Percentiles rank a stretch among this genome's conserved stretches.
Conservation (phyloP, 257 asterid species). For the Pogostemon cablin region DNA sequence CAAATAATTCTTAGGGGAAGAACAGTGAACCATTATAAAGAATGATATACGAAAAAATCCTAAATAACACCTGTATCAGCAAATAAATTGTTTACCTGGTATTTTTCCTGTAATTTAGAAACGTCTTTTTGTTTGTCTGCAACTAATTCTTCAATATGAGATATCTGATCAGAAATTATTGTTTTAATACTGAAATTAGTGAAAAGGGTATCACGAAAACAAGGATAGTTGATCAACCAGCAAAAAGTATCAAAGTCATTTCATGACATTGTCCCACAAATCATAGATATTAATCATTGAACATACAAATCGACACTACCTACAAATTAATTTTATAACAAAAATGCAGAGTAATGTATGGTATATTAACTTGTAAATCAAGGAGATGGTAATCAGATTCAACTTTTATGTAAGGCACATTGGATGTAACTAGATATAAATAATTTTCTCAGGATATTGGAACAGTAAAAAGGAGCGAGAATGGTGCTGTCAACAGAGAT, state of each 20-base stretch:
- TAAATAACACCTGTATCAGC: conserved; percentile 10
- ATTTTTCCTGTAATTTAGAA: conserved; percentile 61
- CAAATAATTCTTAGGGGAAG: conserved; percentile 28
- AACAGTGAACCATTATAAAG: conserved; percentile 11
- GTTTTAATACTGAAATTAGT: conserved; percentile 18
- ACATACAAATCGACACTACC: neutral
- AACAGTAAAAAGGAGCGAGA: neutral
- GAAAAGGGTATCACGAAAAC: conserved; percentile 13
- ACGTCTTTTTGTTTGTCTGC: conserved; percentile 51
- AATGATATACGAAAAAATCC: conserved; percentile 21
- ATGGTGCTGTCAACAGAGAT: no score
- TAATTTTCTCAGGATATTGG: conserved; percentile 1
- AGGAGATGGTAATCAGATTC: neutral
- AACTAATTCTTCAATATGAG: conserved; percentile 58
- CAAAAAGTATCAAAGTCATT: conserved; percentile 2
- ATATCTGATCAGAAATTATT: conserved; percentile 50
- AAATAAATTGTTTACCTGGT: conserved; percentile 50
- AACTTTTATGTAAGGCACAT: neutral
- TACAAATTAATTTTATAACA: conserved; percentile 7
- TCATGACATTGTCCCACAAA: conserved; percentile 22
- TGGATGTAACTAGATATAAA: conserved; percentile 4
- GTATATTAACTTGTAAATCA: neutral
- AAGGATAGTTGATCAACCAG: conserved; percentile 22
- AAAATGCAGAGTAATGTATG: conserved; percentile 9
- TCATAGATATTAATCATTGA: conserved; percentile 5